Base-by-base conservation (phyloP, 2,329 filamentous ascomycete species). In the Xylariales sp. region DNA sequence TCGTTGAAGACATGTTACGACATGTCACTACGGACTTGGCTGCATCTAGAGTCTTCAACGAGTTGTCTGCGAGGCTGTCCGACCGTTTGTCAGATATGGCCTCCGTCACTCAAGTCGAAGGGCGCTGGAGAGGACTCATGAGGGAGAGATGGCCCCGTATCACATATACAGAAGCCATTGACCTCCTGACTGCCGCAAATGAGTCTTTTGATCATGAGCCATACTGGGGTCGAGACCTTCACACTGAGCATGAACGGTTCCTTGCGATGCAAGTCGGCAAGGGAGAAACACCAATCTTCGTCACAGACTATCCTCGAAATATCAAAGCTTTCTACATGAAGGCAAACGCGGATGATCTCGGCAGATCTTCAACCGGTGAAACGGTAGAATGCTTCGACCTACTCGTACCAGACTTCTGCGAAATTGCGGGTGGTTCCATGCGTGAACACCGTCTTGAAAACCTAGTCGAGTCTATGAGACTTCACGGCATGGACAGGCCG, bases 251-350 rank as follows among this genome's bases (percentile, higher is more conserved):
- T 65, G 93, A 98, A 66, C 88, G 82, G 58, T 95, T 82, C 60
- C 74, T 98, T 40, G 89, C 93, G 35, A 72, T 78, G 40, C 47
- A 62, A 38, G 63, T 69, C n/a, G 66, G 66, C 34, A 64, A 68
- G 21, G 67, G 68, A 29, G 62, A 61, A 50, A 68, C 76, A 35
- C 93, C 93, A 6, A 74, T 97, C 32, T 97, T 97, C 59, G 82
- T 98, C 49, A 97, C 90, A 11, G 76, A 96, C 61, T 98, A 96
- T 59, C 93, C 93, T n/a, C 79, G 79, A 50, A 70, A 73, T 35
- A 81, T 93, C 60, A 98, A 98, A 66, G 88, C 91, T 9, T 98
- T 97, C 65, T 98, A 90, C 63, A 90, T 89, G 86, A 61, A 55
- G 46, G 43, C 46, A 15, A 49, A 39, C 15, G 45, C 46, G 15